Evolutionary conservation across 345 rosid species (phyloP).

Genomic region (Moringa oleifera): DNA sequence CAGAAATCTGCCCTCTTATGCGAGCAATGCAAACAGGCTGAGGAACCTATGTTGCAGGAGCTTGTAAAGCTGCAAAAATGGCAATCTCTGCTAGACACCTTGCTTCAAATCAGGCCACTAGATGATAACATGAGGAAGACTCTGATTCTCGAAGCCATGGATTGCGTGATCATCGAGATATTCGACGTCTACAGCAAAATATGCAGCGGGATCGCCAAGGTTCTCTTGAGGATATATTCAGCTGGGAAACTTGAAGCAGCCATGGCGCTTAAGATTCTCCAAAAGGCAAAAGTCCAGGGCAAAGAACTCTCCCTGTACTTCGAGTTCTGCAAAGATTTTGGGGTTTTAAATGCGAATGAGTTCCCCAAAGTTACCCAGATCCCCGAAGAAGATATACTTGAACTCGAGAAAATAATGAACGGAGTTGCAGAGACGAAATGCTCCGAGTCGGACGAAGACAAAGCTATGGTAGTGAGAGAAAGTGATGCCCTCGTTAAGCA

Average conservation of each 20-base stretch:
- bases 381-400: conserved; percentile 39
- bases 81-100: conserved; percentile 51
- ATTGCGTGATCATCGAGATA: conserved; percentile 55
- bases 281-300: conserved; percentile 42
- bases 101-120: conserved; percentile 58
- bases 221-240: conserved; percentile 32
- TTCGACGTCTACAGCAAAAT: conserved; percentile 54
- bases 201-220: conserved; percentile 42
- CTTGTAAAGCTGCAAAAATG: conserved; percentile 39
- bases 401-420: conserved; percentile 39
- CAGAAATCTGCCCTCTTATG: conserved; percentile 36
- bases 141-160: conserved; percentile 71
- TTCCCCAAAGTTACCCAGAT: conserved; percentile 37
- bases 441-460: not conserved
- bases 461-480: too few relatives aligned
- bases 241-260: conserved; percentile 40
- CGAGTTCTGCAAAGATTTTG: conserved; percentile 44
- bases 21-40: conserved; percentile 24
- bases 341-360: conserved; percentile 47
- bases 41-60: conserved; percentile 28
- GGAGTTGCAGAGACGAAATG: conserved; percentile 15
- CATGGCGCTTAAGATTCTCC: conserved; percentile 46
- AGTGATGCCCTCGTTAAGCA: not conserved
- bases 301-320: conserved; percentile 41
- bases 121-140: conserved; percentile 35